Evolutionary conservation across 2,329 filamentous ascomycete genomes (phyloP), one percentile per base, ranked within the genome.

Genomic region (Aureobasidium sp.): DNA sequence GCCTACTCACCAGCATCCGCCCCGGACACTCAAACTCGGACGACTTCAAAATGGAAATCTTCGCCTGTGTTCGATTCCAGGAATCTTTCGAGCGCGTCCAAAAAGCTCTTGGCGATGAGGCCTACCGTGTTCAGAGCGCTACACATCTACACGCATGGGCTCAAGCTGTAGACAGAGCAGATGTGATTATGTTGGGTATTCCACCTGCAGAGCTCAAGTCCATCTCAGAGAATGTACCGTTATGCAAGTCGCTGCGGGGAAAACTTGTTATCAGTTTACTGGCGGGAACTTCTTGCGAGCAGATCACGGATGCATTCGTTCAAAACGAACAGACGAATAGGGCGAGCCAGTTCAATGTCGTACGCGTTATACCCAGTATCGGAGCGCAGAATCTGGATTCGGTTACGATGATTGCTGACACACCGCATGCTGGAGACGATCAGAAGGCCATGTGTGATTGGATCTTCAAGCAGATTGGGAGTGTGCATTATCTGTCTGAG

Each of bases 211-310:
- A 67, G 25, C 60, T 68, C 29, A 58, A 53, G 1, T 48, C 47
- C 3, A 29, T 67, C 6, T 57, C 64, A 3, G 53, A 62, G 13
- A 60, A 50, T 8, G 25, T 64, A 55, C 32, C 59, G 63, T 3
- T 63, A 1, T 57, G 64, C 15, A 48, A 61, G 10, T 61, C 62
- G 16, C 48, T 67, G 5, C 53, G 63, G 41, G 61, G 63, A 15
- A 68, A 68, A 55, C 50, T 63, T 8, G 61, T 67, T 9, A 63
- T 68, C 49, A 67, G 66, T 50, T 53, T 68, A 47, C 48, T 68
- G 39, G 67, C 67, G 2, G 67, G 67, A 3, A 65, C 50, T 1
- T 63, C 65, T 8, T 64, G 62, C 27, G 54, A 47, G 1, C 66
- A 68, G 21, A 34, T 67, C 21, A 44, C 63, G 3, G 50, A 63